Percentiles rank a stretch among this genome's conserved stretches.
Conservation (phyloP, 768 basidiomycete species). For the Tulasnella sp. region DNA sequence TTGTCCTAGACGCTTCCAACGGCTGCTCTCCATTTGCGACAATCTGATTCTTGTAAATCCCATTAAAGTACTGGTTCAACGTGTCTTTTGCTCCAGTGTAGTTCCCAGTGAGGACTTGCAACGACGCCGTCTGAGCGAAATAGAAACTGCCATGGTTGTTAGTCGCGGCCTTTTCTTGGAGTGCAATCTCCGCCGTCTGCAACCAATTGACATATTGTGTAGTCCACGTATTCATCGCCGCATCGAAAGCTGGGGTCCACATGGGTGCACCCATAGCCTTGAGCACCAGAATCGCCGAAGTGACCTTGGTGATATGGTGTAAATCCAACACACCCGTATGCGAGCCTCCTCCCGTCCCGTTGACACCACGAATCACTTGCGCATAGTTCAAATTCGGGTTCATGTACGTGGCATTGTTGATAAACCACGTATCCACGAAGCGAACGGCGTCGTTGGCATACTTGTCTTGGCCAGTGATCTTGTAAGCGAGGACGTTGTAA, state of each 20-base stretch:
- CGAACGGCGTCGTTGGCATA: constrained; percentile 36
- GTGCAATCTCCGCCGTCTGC: constrained; percentile 9
- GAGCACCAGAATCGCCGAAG: constrained; percentile 22
- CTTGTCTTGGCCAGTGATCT: constrained; percentile 30
- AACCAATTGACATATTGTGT: constrained; percentile 23
- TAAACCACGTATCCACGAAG: constrained; percentile 47
- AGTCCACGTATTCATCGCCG: constrained; percentile 21
- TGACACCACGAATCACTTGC: constrained; percentile 32
- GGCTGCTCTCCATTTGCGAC: constrained; percentile 25
- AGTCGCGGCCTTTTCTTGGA: constrained; percentile 17
- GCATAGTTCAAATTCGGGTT: constrained; percentile 46
- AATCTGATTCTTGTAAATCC: constrained; percentile 23
- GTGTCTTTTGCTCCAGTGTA: constrained; percentile 19
- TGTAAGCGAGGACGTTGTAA: constrained; percentile 48
- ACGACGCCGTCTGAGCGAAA: constrained; percentile 21
- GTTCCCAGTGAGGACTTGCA: constrained; percentile 23
- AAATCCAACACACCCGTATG: constrained; percentile 25
- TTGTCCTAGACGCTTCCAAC: constrained; percentile 23
- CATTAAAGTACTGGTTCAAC: constrained; percentile 21
- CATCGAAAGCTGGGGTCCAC: constrained; percentile 22
- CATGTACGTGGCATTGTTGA: constrained; percentile 45
- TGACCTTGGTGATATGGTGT: constrained; percentile 21
- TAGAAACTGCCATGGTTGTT: constrained; percentile 26
- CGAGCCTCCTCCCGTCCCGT: constrained; percentile 21
- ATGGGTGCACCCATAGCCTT: constrained; percentile 14